phyloP scores from a whole-genome alignment of 2,329 filamentous ascomycete genomes.

The Trichophyton mentagrophytes region DNA sequence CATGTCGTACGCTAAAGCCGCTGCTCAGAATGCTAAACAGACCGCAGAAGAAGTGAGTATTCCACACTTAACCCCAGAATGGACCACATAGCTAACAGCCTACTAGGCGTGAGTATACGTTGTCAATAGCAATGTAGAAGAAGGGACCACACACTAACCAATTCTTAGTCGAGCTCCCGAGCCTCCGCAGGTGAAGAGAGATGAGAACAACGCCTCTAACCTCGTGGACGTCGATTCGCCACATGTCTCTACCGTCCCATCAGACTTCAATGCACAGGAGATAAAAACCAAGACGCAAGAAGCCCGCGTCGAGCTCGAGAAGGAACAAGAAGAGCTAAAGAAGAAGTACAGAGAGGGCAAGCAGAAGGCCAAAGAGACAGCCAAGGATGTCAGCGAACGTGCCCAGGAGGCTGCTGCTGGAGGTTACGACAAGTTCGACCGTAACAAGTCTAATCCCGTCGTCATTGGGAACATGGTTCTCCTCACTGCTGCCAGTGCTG shows the following conservation, averaged over 20 bases:
- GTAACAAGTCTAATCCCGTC: slow-evolving; percentile 36
- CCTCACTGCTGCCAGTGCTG: slow-evolving; percentile 28
- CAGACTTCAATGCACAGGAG: slow-evolving; percentile 30
- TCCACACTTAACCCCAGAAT: background rate
- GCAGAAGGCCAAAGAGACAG: slow-evolving; percentile 15
- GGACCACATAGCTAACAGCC: slow-evolving; percentile 11
- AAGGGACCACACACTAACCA: background rate
- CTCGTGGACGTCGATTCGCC: slow-evolving; percentile 38
- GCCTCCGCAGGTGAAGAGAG: slow-evolving; percentile 27
- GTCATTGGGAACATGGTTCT: slow-evolving; percentile 35
- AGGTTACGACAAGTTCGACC: slow-evolving; percentile 21
- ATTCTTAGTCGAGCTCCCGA: slow-evolving; percentile 30
- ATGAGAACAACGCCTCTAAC: slow-evolving; percentile 25
- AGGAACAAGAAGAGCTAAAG: slow-evolving; percentile 13
- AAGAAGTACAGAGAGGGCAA: background rate
- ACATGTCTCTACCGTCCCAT: slow-evolving; percentile 32
- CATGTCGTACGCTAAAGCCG: slow-evolving; percentile 40
- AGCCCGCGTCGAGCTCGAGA: slow-evolving; percentile 32
- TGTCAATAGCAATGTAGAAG: background rate
- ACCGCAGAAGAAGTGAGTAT: slow-evolving; percentile 34
- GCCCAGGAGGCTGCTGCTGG: slow-evolving; percentile 21
- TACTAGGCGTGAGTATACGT: slow-evolving; percentile 27
- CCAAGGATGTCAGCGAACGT: slow-evolving; percentile 18
- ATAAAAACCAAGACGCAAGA: slow-evolving; percentile 37
- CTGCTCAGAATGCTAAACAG: slow-evolving; percentile 36